Evolutionary conservation across 1,284 basidiomycete genomes (phyloP).

Genomic region (Trichosporon sp.): DNA sequence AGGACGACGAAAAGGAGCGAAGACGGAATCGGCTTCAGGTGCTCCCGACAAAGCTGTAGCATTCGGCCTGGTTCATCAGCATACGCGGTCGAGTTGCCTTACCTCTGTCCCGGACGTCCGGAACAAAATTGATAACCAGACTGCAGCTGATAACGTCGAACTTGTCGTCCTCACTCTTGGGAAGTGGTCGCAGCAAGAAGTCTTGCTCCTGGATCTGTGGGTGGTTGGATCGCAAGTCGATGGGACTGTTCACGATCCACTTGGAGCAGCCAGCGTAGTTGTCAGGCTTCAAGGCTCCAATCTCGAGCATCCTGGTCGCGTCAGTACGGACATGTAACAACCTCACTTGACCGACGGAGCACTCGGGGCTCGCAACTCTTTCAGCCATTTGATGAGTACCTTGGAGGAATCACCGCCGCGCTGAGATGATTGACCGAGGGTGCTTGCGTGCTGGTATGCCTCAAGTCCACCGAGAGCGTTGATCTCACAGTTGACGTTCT

Average conservation of each 20-base stretch:
- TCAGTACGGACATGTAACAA: neutral
- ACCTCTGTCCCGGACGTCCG: conserved; percentile 75
- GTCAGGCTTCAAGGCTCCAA: conserved; percentile 78
- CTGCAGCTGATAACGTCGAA: conserved; percentile 82
- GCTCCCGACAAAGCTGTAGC: conserved; percentile 66
- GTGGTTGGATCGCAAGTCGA: conserved; percentile 79
- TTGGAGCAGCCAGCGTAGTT: conserved; percentile 68
- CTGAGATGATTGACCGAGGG: conserved; percentile 72
- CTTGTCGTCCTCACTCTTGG: conserved; percentile 56
- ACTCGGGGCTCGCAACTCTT: conserved; percentile 57
- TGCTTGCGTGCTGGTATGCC: conserved; percentile 77
- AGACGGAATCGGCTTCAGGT: conserved; percentile 62
- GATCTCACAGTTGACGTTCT: conserved; percentile 65
- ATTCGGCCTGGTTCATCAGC: conserved; percentile 65
- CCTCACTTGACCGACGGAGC: conserved; percentile 9
- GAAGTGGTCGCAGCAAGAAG: conserved; percentile 63
- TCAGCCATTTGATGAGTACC: conserved; percentile 73
- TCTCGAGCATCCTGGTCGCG: conserved; percentile 70
- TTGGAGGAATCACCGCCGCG: conserved; percentile 83
- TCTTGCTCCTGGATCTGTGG: conserved; percentile 77
- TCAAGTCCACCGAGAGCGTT: conserved; percentile 71
- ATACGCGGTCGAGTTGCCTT: conserved; percentile 26
- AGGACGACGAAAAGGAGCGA: conserved; percentile 73
- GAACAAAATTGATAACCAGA: conserved; percentile 83
- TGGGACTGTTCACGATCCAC: conserved; percentile 74